Base-by-base conservation (phyloP, 2,329 filamentous ascomycete genomes). In the Amphichorda felina region DNA sequence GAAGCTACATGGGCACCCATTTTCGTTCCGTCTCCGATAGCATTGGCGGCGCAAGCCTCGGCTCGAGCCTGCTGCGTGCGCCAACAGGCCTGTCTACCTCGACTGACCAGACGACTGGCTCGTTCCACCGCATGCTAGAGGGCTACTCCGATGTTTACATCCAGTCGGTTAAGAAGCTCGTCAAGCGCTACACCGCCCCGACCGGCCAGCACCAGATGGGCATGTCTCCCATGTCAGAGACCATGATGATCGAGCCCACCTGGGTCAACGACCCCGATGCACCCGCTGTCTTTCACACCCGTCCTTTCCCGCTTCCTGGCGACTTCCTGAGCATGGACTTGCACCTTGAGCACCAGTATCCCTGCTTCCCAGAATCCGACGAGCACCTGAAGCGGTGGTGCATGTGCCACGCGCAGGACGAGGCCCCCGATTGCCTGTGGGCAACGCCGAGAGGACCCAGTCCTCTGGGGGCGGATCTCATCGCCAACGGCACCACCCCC, bases 251-350 rank as follows among this genome's bases (percentile, higher is more conserved):
- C 4, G 36, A 40, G 16, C 18, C 38, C 10, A 45, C 43, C 8
- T 57, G 51, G 56, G 40, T 49, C 11, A 45, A 48, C 33, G 55
- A 58, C 14, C 40, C 44, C 0, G 45, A 51, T 11, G 47, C 50
- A 4, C 50, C 53, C 2, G 39, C 35, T 1, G 28, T 30, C 6
- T 41, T 48, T 6, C 35, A 40, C 6, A 40, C 36, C 17, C 34
- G 41, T 1, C 53, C 52, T 4, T 46, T 47, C 26, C 55, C 61
- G 4, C 45, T 73, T 4, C 65, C 70, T 0, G 67, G 69, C 15
- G 68, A 73, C 42, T 68, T 70, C 26, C 50, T 74, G 6, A 55
- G 46, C n/a, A 41, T 60, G 14, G 49, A 50, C 10, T 30, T 43
- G 1, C 41, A 50, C 4, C 26, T 45, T 8, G 25, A 18, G 0